phyloP scores from a whole-genome alignment of 1,284 basidiomycete genomes.

The Tylopilus orsonianus region DNA sequence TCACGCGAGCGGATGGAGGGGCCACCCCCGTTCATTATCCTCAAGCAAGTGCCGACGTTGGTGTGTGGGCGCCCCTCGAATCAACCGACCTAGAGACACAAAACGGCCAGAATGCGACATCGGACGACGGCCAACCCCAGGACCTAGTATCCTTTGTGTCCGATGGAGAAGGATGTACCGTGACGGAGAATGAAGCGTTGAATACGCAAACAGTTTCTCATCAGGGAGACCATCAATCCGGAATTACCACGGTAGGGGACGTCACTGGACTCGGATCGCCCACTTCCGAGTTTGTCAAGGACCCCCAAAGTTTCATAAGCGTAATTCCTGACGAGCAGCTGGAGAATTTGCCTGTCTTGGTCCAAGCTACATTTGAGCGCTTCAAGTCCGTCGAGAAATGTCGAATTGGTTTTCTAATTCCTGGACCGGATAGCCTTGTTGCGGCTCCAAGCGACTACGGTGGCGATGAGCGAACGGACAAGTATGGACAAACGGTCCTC shows the following conservation, averaged over 20 bases:
- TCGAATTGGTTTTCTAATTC: neutral
- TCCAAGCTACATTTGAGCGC: neutral
- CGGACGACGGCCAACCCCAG: neutral
- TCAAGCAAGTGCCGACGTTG: neutral
- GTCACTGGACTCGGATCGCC: neutral
- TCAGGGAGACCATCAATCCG: neutral
- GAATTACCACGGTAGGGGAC: neutral
- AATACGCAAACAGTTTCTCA: neutral
- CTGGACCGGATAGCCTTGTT: neutral
- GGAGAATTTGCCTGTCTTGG: neutral
- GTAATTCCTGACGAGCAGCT: neutral
- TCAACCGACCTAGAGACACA: neutral
- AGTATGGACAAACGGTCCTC: neutral
- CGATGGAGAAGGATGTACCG: neutral
- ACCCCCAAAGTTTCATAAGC: neutral
- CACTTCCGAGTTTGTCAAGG: neutral
- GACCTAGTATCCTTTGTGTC: neutral
- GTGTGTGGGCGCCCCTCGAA: neutral
- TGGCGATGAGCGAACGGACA: neutral
- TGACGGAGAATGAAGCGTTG: neutral
- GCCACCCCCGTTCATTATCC: slow-evolving; percentile 9
- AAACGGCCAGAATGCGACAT: neutral
- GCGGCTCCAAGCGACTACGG: neutral
- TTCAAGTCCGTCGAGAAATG: neutral
- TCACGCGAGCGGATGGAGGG: slow-evolving; percentile 16